Conservation (phyloP, 2,329 filamentous ascomycete species). For the Sphaerostilbella broomeana region DNA sequence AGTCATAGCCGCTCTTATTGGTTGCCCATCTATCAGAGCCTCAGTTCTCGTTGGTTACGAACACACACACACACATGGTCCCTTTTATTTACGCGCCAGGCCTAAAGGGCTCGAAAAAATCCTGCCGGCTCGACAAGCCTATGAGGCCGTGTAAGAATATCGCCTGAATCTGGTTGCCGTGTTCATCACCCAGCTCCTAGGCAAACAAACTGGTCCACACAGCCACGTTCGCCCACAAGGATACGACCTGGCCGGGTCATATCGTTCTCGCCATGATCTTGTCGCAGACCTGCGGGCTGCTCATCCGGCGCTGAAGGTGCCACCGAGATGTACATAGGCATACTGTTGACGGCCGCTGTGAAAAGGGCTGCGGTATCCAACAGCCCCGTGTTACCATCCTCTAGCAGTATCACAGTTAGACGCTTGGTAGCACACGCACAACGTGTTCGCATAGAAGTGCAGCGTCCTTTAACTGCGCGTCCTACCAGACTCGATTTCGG, state of each 20-base stretch:
- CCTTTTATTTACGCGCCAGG: conserved; percentile 6
- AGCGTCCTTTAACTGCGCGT: conserved; percentile 14
- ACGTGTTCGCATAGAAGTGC: conserved; percentile 25
- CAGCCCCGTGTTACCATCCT: conserved; percentile 34
- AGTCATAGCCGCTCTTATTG: conserved; percentile 28
- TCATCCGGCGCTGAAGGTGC: conserved; percentile 1
- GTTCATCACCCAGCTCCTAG: conserved; percentile 9
- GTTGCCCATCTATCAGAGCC: conserved; percentile 8
- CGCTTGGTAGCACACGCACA: conserved; percentile 23
- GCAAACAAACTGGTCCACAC: conserved; percentile 7
- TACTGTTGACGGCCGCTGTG: conserved; percentile 10
- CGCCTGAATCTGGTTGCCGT: no score
- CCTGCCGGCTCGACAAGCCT: conserved; percentile 8
- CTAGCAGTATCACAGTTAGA: conserved; percentile 39
- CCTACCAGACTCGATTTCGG: conserved; percentile 10
- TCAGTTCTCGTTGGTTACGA: conserved; percentile 4
- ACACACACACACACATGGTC: background rate
- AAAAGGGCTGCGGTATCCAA: conserved; percentile 14
- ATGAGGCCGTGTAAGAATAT: no score
- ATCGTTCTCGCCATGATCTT: conserved; percentile 1
- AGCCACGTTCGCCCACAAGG: background rate
- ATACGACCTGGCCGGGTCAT: conserved; percentile 4
- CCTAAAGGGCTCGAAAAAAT: background rate
- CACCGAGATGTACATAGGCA: conserved; percentile 5
- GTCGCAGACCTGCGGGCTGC: background rate